These are phyloP conservation scores for Amaranthus hypochondriacus DNA, from an alignment of 148 eudicot genomes.

Conservation along the genomic window DNA sequence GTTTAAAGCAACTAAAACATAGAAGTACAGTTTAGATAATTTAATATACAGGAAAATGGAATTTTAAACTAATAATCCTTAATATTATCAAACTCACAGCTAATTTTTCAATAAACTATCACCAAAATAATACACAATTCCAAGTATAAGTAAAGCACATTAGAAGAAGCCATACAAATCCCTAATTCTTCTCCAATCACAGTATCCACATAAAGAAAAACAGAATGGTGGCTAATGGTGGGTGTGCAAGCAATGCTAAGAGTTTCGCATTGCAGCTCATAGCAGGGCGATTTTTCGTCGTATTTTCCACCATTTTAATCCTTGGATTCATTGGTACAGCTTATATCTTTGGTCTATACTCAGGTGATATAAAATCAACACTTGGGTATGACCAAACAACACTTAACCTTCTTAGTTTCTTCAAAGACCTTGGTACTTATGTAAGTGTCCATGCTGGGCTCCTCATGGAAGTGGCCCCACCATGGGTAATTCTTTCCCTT, in stretches of 20 bases:
- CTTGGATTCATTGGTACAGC: conserved; percentile 31
- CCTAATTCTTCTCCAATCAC: not conserved
- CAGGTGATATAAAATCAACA: conserved; percentile 30
- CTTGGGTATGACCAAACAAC: conserved; percentile 35
- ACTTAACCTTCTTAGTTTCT: conserved; percentile 29
- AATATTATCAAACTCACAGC: not conserved
- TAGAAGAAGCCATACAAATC: not conserved
- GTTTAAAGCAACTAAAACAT: not conserved
- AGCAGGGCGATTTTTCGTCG: conserved; percentile 28
- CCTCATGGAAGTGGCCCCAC: conserved; percentile 28
- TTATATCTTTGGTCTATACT: conserved; percentile 32
- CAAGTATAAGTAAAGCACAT: conserved; percentile 11
- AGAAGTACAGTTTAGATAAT: not conserved
- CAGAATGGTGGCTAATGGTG: not conserved
- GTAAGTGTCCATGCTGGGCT: conserved; percentile 29
- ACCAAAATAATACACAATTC: not conserved
- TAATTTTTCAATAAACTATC: conserved; percentile 1
- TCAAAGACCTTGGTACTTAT: conserved; percentile 34
- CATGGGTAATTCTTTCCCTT: conserved; percentile 27
- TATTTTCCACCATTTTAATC: conserved; percentile 25
- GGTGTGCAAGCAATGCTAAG: conserved; percentile 5
- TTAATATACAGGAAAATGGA: not conserved
- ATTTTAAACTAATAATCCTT: not conserved
- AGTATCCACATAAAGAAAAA: not conserved
- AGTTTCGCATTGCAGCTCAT: conserved; percentile 16